Percentiles rank a stretch among this genome's conserved stretches.
phyloP scores from a whole-genome alignment of 192 early-diverging fungal species.

The Gigaspora rosea region DNA sequence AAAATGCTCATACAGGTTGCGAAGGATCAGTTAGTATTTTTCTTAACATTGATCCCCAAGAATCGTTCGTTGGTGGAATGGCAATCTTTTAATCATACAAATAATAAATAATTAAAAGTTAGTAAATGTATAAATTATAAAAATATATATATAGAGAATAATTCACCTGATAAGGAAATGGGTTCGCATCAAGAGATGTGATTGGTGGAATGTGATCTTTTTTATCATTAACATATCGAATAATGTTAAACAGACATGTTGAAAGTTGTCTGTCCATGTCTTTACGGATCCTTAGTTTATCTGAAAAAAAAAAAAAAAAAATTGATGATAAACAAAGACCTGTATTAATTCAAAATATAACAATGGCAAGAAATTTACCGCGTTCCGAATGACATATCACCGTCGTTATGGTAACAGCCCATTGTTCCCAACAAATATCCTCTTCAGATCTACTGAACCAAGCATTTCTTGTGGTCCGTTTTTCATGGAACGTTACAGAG shows the following conservation, averaged over 20 bases:
- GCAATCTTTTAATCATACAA: slow-evolving; percentile 44
- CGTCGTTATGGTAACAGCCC: slow-evolving; percentile 55
- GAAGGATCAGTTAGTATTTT: slow-evolving; percentile 35
- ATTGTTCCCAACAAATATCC: slow-evolving; percentile 65
- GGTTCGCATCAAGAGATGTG: slow-evolving; percentile 57
- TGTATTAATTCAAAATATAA: neutral
- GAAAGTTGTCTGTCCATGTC: slow-evolving; percentile 49
- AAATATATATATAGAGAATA: neutral
- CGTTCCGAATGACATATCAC: slow-evolving; percentile 50
- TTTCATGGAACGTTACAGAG: slow-evolving; percentile 64
- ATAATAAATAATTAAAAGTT: neutral
- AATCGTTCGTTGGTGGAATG: slow-evolving; percentile 49
- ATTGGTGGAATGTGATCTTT: slow-evolving; percentile 70
- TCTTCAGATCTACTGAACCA: slow-evolving; percentile 62
- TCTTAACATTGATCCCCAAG: slow-evolving; percentile 62
- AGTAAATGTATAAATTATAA: neutral
- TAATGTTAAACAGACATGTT: slow-evolving; percentile 50
- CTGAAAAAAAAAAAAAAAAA: slow-evolving; percentile 34
- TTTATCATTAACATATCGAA: slow-evolving; percentile 60
- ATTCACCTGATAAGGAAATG: slow-evolving; percentile 63
- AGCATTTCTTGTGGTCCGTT: slow-evolving; percentile 53
- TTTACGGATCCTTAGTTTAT: slow-evolving; percentile 47
- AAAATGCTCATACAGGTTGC: neutral
- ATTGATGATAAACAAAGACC: neutral
- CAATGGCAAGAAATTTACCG: slow-evolving; percentile 36